Conservation (phyloP, 768 basidiomycete genomes). For the Piloderma croceum region DNA sequence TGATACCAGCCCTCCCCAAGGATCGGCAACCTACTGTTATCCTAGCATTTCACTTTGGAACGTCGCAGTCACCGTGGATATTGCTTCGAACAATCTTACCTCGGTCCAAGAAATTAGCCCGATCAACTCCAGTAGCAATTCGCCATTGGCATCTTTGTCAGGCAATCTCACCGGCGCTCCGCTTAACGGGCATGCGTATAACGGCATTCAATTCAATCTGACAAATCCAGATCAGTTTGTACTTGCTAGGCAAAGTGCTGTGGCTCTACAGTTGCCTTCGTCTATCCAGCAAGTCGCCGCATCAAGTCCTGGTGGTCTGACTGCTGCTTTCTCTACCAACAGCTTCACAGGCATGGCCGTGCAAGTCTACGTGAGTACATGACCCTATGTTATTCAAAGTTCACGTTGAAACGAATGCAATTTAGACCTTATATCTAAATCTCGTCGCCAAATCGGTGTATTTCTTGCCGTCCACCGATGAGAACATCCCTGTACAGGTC, state of each 20-base stretch:
- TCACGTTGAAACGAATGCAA: not conserved
- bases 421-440: conserved; percentile 41
- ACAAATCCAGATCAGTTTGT: conserved; percentile 37
- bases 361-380: conserved; percentile 43
- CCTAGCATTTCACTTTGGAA: conserved; percentile 42
- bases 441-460: conserved; percentile 49
- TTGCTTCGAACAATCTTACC: conserved; percentile 39
- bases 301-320: conserved; percentile 33
- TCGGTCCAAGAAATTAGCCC: conserved; percentile 36
- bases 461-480: conserved; percentile 33
- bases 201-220: conserved; percentile 48
- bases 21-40: conserved; percentile 44
- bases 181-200: conserved; percentile 44
- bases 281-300: conserved; percentile 45
- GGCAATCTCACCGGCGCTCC: conserved; percentile 40
- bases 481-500: conserved; percentile 35
- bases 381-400: not conserved
- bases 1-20: conserved; percentile 9
- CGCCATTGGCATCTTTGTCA: conserved; percentile 32
- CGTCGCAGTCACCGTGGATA: conserved; percentile 39
- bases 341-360: conserved; percentile 34
- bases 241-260: conserved; percentile 35
- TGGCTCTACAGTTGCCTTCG: conserved; percentile 44
- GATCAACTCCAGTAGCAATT: conserved; percentile 31
- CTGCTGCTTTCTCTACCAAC: conserved; percentile 31